Evolutionary conservation across 176 grass and related monocot species (phyloP), one percentile per base, ranked within the genome.

Genomic region (Paspalum notatum): DNA sequence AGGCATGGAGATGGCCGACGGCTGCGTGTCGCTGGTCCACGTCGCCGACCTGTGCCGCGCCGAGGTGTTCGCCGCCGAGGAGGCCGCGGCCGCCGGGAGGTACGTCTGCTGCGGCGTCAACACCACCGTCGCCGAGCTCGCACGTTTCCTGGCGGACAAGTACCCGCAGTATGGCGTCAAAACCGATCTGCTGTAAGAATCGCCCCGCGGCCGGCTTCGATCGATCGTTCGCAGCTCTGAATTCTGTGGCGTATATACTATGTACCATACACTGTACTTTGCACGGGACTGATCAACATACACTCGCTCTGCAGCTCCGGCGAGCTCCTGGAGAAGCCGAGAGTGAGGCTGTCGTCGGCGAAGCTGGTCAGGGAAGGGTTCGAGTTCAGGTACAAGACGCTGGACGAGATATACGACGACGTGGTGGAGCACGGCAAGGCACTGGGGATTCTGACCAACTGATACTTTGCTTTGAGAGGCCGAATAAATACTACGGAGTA

Each of bases 91-190:
- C 17, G 65, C 61, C 0, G 91, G 87, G 12, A 64, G 94, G 58
- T 91, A 93, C 68, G 76, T 97, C 75, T 93, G 89, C 66, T 86
- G 94, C 56, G n/a, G 86, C 21, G 46, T 89, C 57, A 90, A 89
- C 83, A 84, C 91, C 5, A 90, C 60, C 25, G 4, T 76, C 76
- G 0, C 68, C 2, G 71, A 86, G 57, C 56, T 93, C 0, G 82
- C 89, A 0, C 22, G 65, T 0, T 93, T 93, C 71, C 75, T 93
- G 57, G 47, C 58, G 0, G 9, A 37, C 6, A 92, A 81, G 60
- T 91, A 91, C 71, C 91, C 89, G 42, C 84, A 82, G 59, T 91
- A 93, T 68, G 63, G 25, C 26, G 91, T 93, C 6, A 40, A 63
- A n/a, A 87, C 77, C 7, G 68, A 80, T 7, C 24, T 77, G 56